Evolutionary conservation across 2,329 filamentous ascomycete genomes (phyloP).

Genomic region (Xylariaceae sp.): DNA sequence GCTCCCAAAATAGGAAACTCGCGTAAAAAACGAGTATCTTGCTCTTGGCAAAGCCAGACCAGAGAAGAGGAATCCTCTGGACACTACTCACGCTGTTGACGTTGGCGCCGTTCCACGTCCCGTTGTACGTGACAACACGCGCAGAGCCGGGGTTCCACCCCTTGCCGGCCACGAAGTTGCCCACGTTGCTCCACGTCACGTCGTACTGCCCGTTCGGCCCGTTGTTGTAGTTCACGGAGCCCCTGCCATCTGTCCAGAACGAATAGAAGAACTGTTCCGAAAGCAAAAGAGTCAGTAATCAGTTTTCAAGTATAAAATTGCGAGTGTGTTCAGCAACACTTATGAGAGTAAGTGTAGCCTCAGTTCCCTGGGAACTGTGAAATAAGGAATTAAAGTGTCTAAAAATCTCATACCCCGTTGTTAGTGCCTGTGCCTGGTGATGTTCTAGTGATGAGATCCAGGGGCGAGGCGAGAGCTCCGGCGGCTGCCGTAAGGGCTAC

Average conservation of each 20-base stretch:
- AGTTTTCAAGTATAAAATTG: neutral
- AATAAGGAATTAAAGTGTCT: neutral
- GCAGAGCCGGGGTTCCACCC: conserved; percentile 51
- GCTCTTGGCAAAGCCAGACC: too few relatives aligned
- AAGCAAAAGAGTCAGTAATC: neutral
- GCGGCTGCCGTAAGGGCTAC: conserved; percentile 37
- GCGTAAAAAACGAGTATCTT: too few relatives aligned
- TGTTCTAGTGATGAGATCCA: conserved; percentile 39
- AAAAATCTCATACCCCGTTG: conserved; percentile 49
- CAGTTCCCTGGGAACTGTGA: too few relatives aligned
- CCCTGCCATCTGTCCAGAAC: conserved; percentile 65
- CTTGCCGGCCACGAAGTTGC: conserved; percentile 58
- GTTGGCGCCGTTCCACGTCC: conserved; percentile 41
- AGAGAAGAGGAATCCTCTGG: too few relatives aligned
- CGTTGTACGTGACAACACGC: conserved; percentile 40
- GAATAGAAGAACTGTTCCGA: conserved; percentile 59
- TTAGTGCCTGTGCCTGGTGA: conserved; percentile 42
- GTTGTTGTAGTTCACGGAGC: conserved; percentile 62
- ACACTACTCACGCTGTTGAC: conserved; percentile 42
- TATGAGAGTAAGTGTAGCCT: too few relatives aligned
- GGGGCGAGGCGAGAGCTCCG: conserved; percentile 37
- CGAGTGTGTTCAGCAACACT: too few relatives aligned
- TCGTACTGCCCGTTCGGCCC: conserved; percentile 57
- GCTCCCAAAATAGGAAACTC: too few relatives aligned
- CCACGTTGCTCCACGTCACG: conserved; percentile 54